Conservation (phyloP, 75 land plant species). For the Azolla pinnata region DNA sequence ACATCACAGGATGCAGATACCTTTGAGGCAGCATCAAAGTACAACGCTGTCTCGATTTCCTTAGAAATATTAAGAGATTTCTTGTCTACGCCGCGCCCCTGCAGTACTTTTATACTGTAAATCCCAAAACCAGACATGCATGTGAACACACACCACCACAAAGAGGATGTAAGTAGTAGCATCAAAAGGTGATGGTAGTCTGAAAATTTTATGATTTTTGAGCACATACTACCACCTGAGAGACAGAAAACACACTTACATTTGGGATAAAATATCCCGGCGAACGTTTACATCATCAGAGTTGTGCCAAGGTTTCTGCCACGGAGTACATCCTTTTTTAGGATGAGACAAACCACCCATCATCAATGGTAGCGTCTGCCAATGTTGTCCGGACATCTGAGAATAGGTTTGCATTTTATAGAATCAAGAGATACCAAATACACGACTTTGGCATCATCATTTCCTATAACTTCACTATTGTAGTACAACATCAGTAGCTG, state of each 20-base stretch:
- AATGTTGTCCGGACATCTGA: slow-evolving; percentile 1
- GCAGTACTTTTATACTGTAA: neutral
- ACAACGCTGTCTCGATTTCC: slow-evolving; percentile 9
- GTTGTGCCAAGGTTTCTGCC: slow-evolving; percentile 1
- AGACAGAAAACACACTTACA: slow-evolving; percentile 3
- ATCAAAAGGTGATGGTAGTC: too few species aligned
- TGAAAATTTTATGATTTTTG: neutral
- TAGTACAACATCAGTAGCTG: too few species aligned
- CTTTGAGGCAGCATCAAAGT: slow-evolving; percentile 10
- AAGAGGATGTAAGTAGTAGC: neutral
- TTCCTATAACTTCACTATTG: too few species aligned
- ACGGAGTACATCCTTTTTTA: neutral
- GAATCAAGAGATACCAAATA: too few species aligned
- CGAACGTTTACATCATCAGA: slow-evolving; percentile 5
- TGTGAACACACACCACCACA: neutral
- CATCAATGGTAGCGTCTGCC: neutral
- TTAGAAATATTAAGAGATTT: neutral
- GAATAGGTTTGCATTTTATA: slow-evolving; percentile 11
- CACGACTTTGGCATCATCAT: too few species aligned
- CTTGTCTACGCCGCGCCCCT: neutral
- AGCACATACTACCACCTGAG: neutral
- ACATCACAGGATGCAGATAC: neutral
- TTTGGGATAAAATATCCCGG: neutral
- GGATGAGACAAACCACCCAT: neutral
- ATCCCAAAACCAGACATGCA: neutral